Evolutionary conservation across 1,139 yeast species (phyloP).

Genomic region (Yamadazyma oceani): DNA sequence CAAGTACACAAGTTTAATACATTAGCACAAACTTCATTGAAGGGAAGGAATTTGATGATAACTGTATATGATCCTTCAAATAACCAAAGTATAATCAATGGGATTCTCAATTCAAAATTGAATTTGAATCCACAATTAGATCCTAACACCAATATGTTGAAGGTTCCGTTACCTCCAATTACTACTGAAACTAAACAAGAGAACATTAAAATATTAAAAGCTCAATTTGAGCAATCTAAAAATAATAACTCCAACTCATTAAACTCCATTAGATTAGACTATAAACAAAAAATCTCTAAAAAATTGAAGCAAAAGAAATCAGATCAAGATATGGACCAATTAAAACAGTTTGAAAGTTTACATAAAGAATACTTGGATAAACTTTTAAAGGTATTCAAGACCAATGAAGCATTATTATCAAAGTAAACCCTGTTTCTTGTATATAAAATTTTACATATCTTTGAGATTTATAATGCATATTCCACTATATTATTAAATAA

Average conservation of each 20-base stretch:
- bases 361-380: conserved; percentile 64
- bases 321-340: conserved; percentile 54
- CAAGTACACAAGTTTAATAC: conserved; percentile 51
- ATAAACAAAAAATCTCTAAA: conserved; percentile 57
- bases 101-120: conserved; percentile 65
- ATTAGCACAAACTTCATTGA: conserved; percentile 73
- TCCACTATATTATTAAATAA: conserved; percentile 30
- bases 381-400: conserved; percentile 57
- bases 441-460: no score
- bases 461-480: conserved; percentile 13
- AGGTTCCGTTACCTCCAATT: conserved; percentile 73
- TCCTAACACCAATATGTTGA: conserved; percentile 71
- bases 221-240: conserved; percentile 61
- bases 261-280: conserved; percentile 60
- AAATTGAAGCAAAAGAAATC: conserved; percentile 46
- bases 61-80: conserved; percentile 84
- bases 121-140: conserved; percentile 81
- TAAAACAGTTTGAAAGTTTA: conserved; percentile 61
- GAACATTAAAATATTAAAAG: conserved; percentile 59
- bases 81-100: conserved; percentile 64
- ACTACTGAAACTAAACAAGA: conserved; percentile 68
- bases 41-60: conserved; percentile 67
- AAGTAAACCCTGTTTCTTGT: conserved; percentile 3
- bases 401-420: conserved; percentile 50
- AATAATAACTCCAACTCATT: conserved; percentile 50